phyloP scores from a whole-genome alignment of 208 protist genomes.

The Novymonas esmeraldas region DNA sequence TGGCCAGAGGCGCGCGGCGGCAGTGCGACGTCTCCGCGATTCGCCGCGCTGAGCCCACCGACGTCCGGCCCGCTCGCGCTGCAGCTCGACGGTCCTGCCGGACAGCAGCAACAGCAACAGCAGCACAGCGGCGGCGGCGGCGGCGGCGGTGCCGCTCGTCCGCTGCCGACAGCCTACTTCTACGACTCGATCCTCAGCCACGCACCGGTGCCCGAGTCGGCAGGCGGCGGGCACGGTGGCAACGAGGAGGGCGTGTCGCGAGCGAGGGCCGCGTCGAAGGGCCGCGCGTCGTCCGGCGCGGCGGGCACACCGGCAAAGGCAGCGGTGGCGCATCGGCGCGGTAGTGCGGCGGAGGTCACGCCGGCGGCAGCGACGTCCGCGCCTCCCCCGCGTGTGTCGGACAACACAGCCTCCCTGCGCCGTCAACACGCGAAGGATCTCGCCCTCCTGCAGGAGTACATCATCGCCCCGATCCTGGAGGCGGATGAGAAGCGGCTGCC shows the following conservation, averaged over 20 bases:
- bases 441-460: constrained; percentile 68
- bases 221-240: not conserved
- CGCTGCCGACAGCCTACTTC: constrained; percentile 51
- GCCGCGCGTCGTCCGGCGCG: constrained; percentile 8
- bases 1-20: constrained; percentile 22
- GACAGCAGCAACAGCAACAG: constrained; percentile 1
- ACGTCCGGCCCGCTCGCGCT: not conserved
- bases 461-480: constrained; percentile 63
- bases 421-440: constrained; percentile 39
- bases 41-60: constrained; percentile 1
- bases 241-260: not conserved
- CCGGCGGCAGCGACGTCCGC: not conserved
- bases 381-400: constrained; percentile 7
- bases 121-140: not conserved
- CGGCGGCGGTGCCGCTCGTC: constrained; percentile 5
- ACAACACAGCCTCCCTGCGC: constrained; percentile 42
- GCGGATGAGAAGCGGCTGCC: constrained; percentile 57
- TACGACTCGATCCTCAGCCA: constrained; percentile 42
- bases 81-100: constrained; percentile 10
- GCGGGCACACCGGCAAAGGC: not conserved
- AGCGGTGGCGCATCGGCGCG: not conserved
- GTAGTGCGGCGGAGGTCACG: not conserved
- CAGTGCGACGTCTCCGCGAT: constrained; percentile 18
- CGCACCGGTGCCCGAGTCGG: not conserved
- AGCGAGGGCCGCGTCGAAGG: constrained; percentile 4